A percentile compares a stretch with the other conserved stretches of the same genome.
Evolutionary conservation across 2,329 filamentous ascomycete species (phyloP).

Genomic region (Aspergillus sergii): DNA sequence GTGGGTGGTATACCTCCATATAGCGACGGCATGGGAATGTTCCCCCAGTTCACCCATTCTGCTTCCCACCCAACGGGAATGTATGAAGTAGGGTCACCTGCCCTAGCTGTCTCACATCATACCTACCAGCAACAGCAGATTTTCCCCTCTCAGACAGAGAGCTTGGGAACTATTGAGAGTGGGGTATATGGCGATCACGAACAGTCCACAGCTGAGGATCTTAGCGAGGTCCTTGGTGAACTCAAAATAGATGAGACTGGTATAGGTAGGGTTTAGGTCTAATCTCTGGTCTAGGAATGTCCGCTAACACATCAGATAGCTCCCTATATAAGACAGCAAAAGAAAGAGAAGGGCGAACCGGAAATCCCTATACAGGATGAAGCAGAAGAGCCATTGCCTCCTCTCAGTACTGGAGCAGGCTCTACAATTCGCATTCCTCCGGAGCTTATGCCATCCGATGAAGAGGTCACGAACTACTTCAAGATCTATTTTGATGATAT

Average conservation of each 20-base stretch:
- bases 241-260: conserved; percentile 86
- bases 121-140: conserved; percentile 32
- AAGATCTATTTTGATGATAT: conserved; percentile 88
- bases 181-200: conserved; percentile 62
- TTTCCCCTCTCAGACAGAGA: conserved; percentile 30
- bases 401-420: conserved; percentile 68
- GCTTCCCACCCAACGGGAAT: conserved; percentile 31
- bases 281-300: not conserved
- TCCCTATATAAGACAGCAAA: conserved; percentile 76
- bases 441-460: conserved; percentile 88
- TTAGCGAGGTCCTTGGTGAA: conserved; percentile 80
- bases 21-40: conserved; percentile 41
- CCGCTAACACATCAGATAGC: conserved; percentile 52
- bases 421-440: conserved; percentile 84
- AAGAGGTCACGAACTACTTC: conserved; percentile 80
- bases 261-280: conserved; percentile 65
- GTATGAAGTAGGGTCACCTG: conserved; percentile 36
- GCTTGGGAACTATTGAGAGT: conserved; percentile 38
- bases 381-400: conserved; percentile 69
- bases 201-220: conserved; percentile 68
- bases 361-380: conserved; percentile 67
- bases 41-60: conserved; percentile 40
- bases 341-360: conserved; percentile 52
- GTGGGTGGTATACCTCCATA: conserved; percentile 50
- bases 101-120: conserved; percentile 33